Conservation (phyloP, 2,329 filamentous ascomycete species). For the Aspergillus carbonarius region DNA sequence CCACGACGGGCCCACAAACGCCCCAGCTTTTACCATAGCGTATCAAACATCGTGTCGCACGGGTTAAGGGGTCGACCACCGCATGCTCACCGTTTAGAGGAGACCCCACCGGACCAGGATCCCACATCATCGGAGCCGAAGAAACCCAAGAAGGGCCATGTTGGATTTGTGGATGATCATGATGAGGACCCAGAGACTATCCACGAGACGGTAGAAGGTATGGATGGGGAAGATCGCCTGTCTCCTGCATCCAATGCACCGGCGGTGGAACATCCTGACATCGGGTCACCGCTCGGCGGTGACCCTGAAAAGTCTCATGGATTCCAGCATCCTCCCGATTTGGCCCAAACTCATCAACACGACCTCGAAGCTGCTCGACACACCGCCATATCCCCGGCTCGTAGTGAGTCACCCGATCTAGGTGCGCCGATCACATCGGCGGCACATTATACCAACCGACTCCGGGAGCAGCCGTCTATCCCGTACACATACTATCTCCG, state of each 20-base stretch:
- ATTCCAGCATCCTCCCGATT: conserved; percentile 12
- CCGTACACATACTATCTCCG: conserved; percentile 73
- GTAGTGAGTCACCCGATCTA: conserved; percentile 34
- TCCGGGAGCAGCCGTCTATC: conserved; percentile 65
- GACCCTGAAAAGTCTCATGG: conserved; percentile 19
- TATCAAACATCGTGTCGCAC: conserved; percentile 38
- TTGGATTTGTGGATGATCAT: conserved; percentile 54
- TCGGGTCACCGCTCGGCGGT: not conserved
- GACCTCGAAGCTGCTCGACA: conserved; percentile 33
- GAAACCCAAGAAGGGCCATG: conserved; percentile 48
- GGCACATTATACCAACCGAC: conserved; percentile 65
- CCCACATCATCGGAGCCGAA: conserved; percentile 18
- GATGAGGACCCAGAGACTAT: conserved; percentile 20
- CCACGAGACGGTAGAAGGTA: conserved; percentile 17
- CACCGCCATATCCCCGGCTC: conserved; percentile 25
- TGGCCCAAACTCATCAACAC: conserved; percentile 3
- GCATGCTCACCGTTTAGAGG: conserved; percentile 20
- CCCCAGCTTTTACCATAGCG: conserved; percentile 34
- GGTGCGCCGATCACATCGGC: conserved; percentile 27
- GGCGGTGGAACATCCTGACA: conserved; percentile 1
- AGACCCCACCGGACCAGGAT: conserved; percentile 13
- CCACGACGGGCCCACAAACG: conserved; percentile 44
- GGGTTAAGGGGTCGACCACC: conserved; percentile 36
- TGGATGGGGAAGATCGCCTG: conserved; percentile 4
- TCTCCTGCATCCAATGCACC: not conserved